Base-by-base conservation (phyloP, 2,329 filamentous ascomycete species). In the Tolypocladium sp. region DNA sequence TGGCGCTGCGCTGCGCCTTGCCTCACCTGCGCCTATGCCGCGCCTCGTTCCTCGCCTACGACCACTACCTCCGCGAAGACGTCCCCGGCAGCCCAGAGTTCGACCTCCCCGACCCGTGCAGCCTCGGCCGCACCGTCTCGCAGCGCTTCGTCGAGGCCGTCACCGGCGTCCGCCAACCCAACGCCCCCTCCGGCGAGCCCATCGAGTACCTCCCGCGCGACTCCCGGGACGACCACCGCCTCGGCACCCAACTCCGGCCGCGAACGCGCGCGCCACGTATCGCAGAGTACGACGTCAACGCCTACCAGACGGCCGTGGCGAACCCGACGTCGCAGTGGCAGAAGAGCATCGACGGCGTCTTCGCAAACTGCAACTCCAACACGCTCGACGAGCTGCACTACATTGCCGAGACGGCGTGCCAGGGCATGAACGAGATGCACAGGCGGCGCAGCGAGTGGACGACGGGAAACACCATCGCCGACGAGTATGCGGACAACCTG, bases 131-230 rank as follows among this genome's bases (percentile, higher is more conserved):
- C 46, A 70, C 68, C 58, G 58, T 79, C 25, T 75, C 76, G 27
- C 75, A 78, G 65, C 76, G 77, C 55, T 79, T 79, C 60, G 76
- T 79, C 58, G 77, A 79, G 62, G 75, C 79, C 4, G 73, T 72
- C 40, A 71, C 66, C 60, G 77, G 77, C 35, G 64, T 76, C 40
- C 62, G 66, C 53, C 77, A 79, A 60, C 74, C 75, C 20, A 62
- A 66, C 27, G 63, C 66, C 22, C 65, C 69, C 1, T 66, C 67
- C 2, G 72, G 74, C 27, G 65, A 71, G 8, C 63, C 69, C 1
- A 66, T 76, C 8, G 67, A 70, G 38, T 77, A 74, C 60, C 62
- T 73, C 20, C 71, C 72, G 2, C 62, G 59, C 13, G 65, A 71
- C 53, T 44, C 64, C 6, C 60, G 59, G 8, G 57, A 68, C 57